Evolutionary conservation across 1,139 yeast species (phyloP).

Genomic region (Hyphopichia burtonii): DNA sequence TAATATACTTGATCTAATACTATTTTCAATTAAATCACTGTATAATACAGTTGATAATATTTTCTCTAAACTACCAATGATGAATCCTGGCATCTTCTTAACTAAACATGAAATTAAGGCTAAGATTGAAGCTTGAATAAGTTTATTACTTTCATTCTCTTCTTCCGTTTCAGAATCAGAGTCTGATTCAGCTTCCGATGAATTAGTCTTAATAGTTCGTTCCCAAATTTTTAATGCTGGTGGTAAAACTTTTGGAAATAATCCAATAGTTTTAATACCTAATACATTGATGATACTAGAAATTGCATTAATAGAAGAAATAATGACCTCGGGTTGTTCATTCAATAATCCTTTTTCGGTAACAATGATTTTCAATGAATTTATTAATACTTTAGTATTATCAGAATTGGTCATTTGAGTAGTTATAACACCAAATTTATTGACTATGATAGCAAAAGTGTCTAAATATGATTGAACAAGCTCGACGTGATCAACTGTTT

Average conservation of each 20-base stretch:
- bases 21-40: slow-evolving; percentile 55
- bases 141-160: slow-evolving; percentile 25
- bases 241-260: slow-evolving; percentile 80
- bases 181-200: slow-evolving; percentile 6
- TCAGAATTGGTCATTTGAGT: slow-evolving; percentile 28
- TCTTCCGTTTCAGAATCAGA: slow-evolving; percentile 21
- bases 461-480: slow-evolving; percentile 71
- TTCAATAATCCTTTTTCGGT: slow-evolving; percentile 53
- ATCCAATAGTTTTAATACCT: slow-evolving; percentile 86
- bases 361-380: slow-evolving; percentile 52
- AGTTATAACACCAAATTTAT: slow-evolving; percentile 55
- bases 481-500: slow-evolving; percentile 39
- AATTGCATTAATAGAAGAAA: slow-evolving; percentile 73
- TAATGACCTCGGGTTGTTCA: slow-evolving; percentile 58
- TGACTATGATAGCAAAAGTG: slow-evolving; percentile 60
- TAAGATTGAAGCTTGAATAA: slow-evolving; percentile 65
- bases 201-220: slow-evolving; percentile 7
- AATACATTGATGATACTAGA: slow-evolving; percentile 67
- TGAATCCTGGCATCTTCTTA: slow-evolving; percentile 84
- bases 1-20: slow-evolving; percentile 65
- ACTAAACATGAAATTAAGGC: slow-evolving; percentile 73
- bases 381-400: slow-evolving; percentile 47
- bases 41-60: slow-evolving; percentile 58
- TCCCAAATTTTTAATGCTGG: slow-evolving; percentile 64
- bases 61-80: slow-evolving; percentile 65